These are phyloP conservation scores for Mimosa bimucronata DNA, from an alignment of 306 rosid species.

Conservation along the genomic window DNA sequence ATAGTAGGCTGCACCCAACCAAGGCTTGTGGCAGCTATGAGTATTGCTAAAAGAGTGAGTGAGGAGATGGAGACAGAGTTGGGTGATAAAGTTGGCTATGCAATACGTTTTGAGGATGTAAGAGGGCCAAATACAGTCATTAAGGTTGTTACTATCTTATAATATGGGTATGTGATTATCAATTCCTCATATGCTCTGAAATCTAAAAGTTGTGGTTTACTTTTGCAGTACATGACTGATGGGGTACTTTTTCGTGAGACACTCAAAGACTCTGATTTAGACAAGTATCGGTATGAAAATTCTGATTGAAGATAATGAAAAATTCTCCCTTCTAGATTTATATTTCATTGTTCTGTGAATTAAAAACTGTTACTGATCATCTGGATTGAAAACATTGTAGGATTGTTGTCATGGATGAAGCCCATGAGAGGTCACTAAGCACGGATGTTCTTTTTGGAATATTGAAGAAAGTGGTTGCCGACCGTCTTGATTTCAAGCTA, in stretches of 20 bases:
- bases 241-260: conserved; percentile 98
- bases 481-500: conserved; percentile 93
- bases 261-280: conserved; percentile 92
- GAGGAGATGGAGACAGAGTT: conserved; percentile 98
- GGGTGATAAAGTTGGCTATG: conserved; percentile 95
- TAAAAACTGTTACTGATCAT: conserved; percentile 32
- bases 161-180: not conserved
- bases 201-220: conserved; percentile 39
- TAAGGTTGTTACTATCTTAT: conserved; percentile 61
- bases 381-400: conserved; percentile 51
- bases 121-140: conserved; percentile 87
- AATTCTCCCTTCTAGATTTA: conserved; percentile 6
- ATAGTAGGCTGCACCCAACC: conserved; percentile 98
- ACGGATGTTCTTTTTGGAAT: conserved; percentile 97
- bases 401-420: conserved; percentile 98
- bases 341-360: conserved; percentile 24
- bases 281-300: conserved; percentile 81
- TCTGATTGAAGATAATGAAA: conserved; percentile 26
- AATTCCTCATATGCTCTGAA: conserved; percentile 28
- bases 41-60: conserved; percentile 98
- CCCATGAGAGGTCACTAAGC: conserved; percentile 93
- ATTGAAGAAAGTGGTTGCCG: conserved; percentile 93
- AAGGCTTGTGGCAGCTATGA: conserved; percentile 99
- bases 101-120: conserved; percentile 98
- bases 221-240: conserved; percentile 95